Evolutionary conservation across 495 filamentous ascomycete genomes (phyloP).

Genomic region (Talaromyces wortmannii): DNA sequence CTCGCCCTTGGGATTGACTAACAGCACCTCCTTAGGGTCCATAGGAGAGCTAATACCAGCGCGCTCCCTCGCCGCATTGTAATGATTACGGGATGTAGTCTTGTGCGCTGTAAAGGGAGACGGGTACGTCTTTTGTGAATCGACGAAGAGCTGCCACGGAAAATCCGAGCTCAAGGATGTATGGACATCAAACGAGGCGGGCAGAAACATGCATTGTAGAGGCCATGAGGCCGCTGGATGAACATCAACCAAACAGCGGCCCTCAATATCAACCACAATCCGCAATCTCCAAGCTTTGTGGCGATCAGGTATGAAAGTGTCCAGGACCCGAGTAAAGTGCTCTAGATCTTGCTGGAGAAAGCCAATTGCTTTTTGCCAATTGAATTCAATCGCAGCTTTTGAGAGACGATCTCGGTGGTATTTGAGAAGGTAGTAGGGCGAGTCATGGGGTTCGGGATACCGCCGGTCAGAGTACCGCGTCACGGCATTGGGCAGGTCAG

Average conservation of each 20-base stretch:
- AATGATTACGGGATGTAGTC: conserved; percentile 60
- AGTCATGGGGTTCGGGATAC: conserved; percentile 30
- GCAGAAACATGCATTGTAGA: conserved; percentile 48
- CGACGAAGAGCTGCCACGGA: conserved; percentile 48
- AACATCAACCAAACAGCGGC: conserved; percentile 42
- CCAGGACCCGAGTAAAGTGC: conserved; percentile 20
- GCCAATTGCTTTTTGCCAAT: conserved; percentile 37
- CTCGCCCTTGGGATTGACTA: conserved; percentile 59
- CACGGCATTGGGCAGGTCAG: conserved; percentile 41
- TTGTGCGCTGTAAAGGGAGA: conserved; percentile 70
- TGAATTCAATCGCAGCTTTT: conserved; percentile 62
- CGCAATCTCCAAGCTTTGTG: conserved; percentile 43
- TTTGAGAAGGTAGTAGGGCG: conserved; percentile 77
- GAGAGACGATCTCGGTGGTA: conserved; percentile 81
- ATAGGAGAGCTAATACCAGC: conserved; percentile 43
- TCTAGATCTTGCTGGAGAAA: conserved; percentile 24
- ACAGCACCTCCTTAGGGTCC: conserved; percentile 61
- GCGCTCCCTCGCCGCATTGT: conserved; percentile 54
- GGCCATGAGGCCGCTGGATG: conserved; percentile 40
- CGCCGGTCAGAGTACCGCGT: conserved; percentile 30
- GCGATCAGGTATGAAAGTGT: conserved; percentile 27
- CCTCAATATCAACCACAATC: conserved; percentile 42
- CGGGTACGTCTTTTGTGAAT: conserved; percentile 39
- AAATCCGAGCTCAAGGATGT: not conserved
- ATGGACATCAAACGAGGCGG: conserved; percentile 9